Evolutionary conservation across 2,329 filamentous ascomycete genomes (phyloP), one percentile per base, ranked within the genome.

Genomic region (Alternaria dauci): DNA sequence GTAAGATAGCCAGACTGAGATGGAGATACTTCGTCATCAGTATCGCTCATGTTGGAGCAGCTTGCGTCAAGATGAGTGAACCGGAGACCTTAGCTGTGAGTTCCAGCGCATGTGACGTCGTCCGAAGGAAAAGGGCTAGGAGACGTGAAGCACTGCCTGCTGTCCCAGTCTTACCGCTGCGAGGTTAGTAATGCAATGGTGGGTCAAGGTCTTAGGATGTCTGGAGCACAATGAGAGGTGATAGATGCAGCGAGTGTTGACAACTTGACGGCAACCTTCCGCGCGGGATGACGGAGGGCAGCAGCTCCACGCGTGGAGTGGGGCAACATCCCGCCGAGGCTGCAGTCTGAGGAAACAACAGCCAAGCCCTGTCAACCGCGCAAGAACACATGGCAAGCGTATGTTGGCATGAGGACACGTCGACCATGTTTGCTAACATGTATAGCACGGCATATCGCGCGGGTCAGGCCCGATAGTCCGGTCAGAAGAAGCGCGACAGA

Each of bases 381-480:
- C 48, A 57, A n/a, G 32, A 55, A 55, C 34, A 42, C 42, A 81
- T 81, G 78, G 77, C 78, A 75, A 81, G 78, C 68, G 79, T 81
- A 65, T 73, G 78, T 78, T 34, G 28, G 50, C 11, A 6, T 25
- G 5, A 20, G 2, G 0, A 6, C 12, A n/a, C 7, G 20, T 53
- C 32, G 4, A n/a, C 51, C 36, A 8, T 18, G 36, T 55, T 43
- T 11, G 46, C 67, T 76, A 34, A 76, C n/a, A 12, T 20, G 18
- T 44, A 9, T 81, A 97, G 93, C 94, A 97, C 86, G 93, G 92
- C 76, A 86, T 96, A 78, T 87, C 91, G 73, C 91, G 93, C 74
- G 72, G 76, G 38, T 72, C 79, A 32, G 75, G 71, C 39, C 85
- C 87, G 62, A 84, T 85, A 55, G 79, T 82, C 62, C 83, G 85